A percentile compares a stretch with the other conserved stretches of the same genome.
Evolutionary conservation across 2,329 filamentous ascomycete species (phyloP).

Genomic region (Clarireedia paspali): DNA sequence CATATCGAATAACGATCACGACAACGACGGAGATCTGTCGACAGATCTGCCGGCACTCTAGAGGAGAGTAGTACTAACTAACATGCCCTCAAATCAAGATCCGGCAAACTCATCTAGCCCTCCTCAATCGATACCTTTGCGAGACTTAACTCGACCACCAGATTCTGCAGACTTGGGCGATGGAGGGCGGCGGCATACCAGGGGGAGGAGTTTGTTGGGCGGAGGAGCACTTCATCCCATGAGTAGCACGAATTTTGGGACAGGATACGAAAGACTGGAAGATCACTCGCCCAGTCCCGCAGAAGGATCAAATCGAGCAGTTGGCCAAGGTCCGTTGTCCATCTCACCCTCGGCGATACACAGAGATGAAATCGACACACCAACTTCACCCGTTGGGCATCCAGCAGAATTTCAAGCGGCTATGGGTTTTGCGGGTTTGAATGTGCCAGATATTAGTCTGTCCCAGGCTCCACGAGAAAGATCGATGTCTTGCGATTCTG

Average conservation of each 20-base stretch:
- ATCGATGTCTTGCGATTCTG: constrained; percentile 22
- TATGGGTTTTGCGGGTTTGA: constrained; percentile 30
- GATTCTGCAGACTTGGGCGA: constrained; percentile 23
- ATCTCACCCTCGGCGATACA: constrained; percentile 4
- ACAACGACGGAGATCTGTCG: not conserved
- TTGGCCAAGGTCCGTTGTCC: constrained; percentile 10
- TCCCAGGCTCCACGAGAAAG: constrained; percentile 22
- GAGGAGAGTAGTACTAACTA: constrained; percentile 19
- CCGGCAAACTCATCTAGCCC: constrained; percentile 35
- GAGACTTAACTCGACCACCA: constrained; percentile 43
- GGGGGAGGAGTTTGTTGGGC: constrained; percentile 27
- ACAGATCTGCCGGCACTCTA: not conserved
- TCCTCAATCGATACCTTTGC: constrained; percentile 63
- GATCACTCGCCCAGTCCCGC: constrained; percentile 25
- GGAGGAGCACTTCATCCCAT: constrained; percentile 20
- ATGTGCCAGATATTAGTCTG: constrained; percentile 27
- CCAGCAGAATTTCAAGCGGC: constrained; percentile 27
- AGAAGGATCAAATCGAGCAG: constrained; percentile 12
- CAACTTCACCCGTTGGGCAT: constrained; percentile 25
- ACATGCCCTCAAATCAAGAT: constrained; percentile 41
- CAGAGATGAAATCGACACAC: constrained; percentile 18
- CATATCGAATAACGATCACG: constrained; percentile 8
- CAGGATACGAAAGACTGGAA: constrained; percentile 27
- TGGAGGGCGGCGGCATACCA: constrained; percentile 21
- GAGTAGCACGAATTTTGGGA: constrained; percentile 16